Evolutionary conservation across 768 basidiomycete species (phyloP).

Genomic region (Xerocomus potaroensis): DNA sequence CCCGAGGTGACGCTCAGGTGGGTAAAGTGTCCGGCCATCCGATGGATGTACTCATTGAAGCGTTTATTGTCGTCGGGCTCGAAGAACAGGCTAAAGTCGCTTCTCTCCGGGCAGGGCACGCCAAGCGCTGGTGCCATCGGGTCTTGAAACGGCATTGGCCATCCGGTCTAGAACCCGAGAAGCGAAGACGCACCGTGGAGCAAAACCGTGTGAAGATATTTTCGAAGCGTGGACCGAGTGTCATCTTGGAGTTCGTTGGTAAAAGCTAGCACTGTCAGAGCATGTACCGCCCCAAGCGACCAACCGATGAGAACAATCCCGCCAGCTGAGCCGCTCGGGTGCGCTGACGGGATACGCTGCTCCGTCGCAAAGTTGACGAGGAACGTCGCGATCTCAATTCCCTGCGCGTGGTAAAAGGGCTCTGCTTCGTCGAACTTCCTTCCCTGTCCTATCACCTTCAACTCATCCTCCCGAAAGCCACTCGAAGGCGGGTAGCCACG

Average conservation of each 20-base stretch:
- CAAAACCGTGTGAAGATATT: constrained; percentile 18
- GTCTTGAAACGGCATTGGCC: not conserved
- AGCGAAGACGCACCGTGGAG: constrained; percentile 12
- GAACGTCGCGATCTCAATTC: constrained; percentile 18
- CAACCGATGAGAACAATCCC: constrained; percentile 18
- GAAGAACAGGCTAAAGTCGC: no score
- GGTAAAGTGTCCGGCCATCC: no score
- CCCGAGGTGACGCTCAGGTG: no score
- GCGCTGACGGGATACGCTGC: constrained; percentile 13
- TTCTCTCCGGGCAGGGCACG: no score
- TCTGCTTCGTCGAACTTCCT: constrained; percentile 17
- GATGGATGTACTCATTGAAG: no score
- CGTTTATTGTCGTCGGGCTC: no score
- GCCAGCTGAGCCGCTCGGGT: not conserved
- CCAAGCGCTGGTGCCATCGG: not conserved
- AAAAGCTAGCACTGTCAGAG: constrained; percentile 10
- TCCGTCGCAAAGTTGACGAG: constrained; percentile 12
- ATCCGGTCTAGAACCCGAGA: not conserved
- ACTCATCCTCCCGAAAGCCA: constrained; percentile 12
- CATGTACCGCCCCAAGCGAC: constrained; percentile 18
- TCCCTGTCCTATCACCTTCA: constrained; percentile 5
- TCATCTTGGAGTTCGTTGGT: constrained; percentile 4
- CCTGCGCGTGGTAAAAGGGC: constrained; percentile 12
- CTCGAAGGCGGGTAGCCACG: constrained; percentile 27
- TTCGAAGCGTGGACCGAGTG: constrained; percentile 6